Base-by-base conservation (phyloP, 148 eudicot species). In the Rheum nobile region DNA sequence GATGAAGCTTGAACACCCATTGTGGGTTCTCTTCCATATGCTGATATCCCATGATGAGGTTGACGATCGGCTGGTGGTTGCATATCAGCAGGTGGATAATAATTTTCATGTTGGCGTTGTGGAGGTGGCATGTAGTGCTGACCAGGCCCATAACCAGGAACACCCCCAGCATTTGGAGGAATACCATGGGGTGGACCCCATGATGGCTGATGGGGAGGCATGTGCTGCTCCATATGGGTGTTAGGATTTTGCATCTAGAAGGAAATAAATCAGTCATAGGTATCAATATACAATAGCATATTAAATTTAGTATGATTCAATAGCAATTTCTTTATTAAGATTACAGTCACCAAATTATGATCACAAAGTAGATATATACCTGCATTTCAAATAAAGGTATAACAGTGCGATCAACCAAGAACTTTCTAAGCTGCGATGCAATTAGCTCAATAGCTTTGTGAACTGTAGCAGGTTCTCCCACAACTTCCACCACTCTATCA, bases 341-440 rank as follows among this genome's bases (percentile, higher is more conserved):
- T 9, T 50, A 50, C 26, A 14, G 85, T 72, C 57, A 50, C 16
- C 57, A 4, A 54, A 54, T 24, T 21, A 28, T 24, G 34, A 57
- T 57, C 32, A 57, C 32, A 26, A 57, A 12, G 67, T 26, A 57
- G 67, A 35, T 34, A 68, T 38, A 68, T 84, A 88, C 98, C 84
- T 89, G 90, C 82, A 77, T 84, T 81, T 94, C 98, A 81, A 94
- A 91, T 59, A 91, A 41, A 50, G 88, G 83, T 75, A 94, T 79
- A 48, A 94, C 79, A 79, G 90, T 82, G 47, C 97, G 88, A 83
- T 91, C 96, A 77, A 94, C 98, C 82, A 94, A 87, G 81, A 94
- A 94, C 81, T 87, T 91, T 81, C 97, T 85, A 22, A 94, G 82
- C 75, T 94, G 97, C 12, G 87, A 77, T 21, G 84, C 98, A 81